Evolutionary conservation across 1,284 basidiomycete species (phyloP).

Genomic region (Prillingera fragicola): DNA sequence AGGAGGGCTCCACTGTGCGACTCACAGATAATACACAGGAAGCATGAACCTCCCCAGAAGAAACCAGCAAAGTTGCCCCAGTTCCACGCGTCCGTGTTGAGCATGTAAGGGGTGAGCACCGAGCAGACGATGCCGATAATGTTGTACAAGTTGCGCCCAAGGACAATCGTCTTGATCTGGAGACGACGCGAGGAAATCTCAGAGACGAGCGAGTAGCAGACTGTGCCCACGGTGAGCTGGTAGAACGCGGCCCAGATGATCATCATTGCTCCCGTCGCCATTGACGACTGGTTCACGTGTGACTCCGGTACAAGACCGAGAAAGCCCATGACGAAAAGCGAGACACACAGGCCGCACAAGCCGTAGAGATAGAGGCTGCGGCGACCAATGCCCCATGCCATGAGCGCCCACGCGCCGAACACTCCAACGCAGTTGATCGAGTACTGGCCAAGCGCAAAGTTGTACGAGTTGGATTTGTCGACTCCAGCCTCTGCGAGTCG

Average conservation of each 20-base stretch:
- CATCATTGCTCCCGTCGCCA: conserved; percentile 50
- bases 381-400: conserved; percentile 48
- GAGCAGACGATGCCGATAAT: conserved; percentile 47
- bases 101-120: conserved; percentile 49
- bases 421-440: conserved; percentile 34
- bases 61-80: conserved; percentile 38
- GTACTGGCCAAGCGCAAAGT: conserved; percentile 46
- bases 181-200: conserved; percentile 52
- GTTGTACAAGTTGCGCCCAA: conserved; percentile 49
- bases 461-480: conserved; percentile 40
- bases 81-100: conserved; percentile 50
- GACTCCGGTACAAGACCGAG: conserved; percentile 45
- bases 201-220: conserved; percentile 47
- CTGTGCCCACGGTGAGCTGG: conserved; percentile 43
- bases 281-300: conserved; percentile 22
- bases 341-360: conserved; percentile 46
- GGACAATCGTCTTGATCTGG: conserved; percentile 53
- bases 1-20: conserved; percentile 45
- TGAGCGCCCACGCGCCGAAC: conserved; percentile 43
- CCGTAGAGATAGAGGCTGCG: conserved; percentile 51
- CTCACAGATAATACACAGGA: conserved; percentile 44
- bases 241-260: conserved; percentile 48
- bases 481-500: conserved; percentile 51
- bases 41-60: conserved; percentile 32
- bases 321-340: conserved; percentile 52